Evolutionary conservation across 1,139 yeast genomes (phyloP).

Genomic region (Suhomyces kunorum): DNA sequence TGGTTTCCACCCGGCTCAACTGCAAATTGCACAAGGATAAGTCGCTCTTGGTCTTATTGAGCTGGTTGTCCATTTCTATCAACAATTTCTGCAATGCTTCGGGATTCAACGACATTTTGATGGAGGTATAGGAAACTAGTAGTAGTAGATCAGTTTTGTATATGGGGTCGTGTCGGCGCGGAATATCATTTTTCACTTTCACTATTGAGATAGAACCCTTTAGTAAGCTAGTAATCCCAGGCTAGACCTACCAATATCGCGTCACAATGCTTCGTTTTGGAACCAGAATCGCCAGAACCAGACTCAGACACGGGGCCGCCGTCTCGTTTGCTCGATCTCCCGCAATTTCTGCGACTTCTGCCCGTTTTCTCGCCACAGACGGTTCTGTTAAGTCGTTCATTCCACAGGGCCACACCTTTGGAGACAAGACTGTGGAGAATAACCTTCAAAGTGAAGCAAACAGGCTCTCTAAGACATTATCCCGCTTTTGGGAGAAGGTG

Average conservation of each 20-base stretch:
- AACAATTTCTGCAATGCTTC: constrained; percentile 55
- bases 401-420: constrained; percentile 25
- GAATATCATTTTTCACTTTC: neutral
- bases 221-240: neutral
- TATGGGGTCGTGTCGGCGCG: neutral
- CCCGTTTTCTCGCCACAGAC: constrained; percentile 7
- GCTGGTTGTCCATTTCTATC: constrained; percentile 66
- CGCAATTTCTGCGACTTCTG: neutral
- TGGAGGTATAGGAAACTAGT: neutral
- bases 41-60: constrained; percentile 62
- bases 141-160: neutral
- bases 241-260: neutral
- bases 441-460: constrained; percentile 65
- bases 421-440: constrained; percentile 49
- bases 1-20: constrained; percentile 56
- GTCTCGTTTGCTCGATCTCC: neutral
- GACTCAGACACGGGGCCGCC: neutral
- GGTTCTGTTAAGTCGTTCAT: constrained; percentile 16
- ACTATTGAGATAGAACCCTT: too few species aligned
- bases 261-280: constrained; percentile 9
- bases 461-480: constrained; percentile 66
- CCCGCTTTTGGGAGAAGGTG: constrained; percentile 86
- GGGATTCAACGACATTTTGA: constrained; percentile 39
- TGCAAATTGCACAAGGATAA: constrained; percentile 63
- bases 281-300: neutral